A percentile compares a stretch with the other conserved stretches of the same genome.
Conservation (phyloP, 108 stramenopile genomes). For the Chaetoceros muelleri region DNA sequence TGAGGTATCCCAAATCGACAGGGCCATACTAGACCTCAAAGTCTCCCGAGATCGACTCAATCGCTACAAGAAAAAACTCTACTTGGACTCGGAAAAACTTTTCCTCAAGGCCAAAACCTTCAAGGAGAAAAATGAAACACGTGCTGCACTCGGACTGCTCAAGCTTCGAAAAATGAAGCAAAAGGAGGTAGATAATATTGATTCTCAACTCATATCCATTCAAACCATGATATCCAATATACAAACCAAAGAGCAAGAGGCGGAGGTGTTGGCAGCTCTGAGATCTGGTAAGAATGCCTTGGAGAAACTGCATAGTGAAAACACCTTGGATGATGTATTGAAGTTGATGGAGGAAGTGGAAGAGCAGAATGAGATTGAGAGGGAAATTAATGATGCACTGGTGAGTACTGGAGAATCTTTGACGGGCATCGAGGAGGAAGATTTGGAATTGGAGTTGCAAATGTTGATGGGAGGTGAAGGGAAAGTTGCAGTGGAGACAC, state of each 20-base stretch:
- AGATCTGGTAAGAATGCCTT: slow-evolving; percentile 75
- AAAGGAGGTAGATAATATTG: slow-evolving; percentile 54
- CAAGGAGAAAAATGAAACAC: slow-evolving; percentile 44
- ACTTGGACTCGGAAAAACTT: slow-evolving; percentile 46
- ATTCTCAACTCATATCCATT: slow-evolving; percentile 66
- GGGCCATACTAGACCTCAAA: slow-evolving; percentile 85
- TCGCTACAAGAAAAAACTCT: slow-evolving; percentile 55
- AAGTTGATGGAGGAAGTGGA: slow-evolving; percentile 83
- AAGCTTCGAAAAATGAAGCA: slow-evolving; percentile 66
- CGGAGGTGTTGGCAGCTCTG: slow-evolving; percentile 61
- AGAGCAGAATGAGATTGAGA: slow-evolving; percentile 75
- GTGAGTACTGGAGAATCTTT: slow-evolving; percentile 15
- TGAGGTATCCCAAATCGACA: slow-evolving; percentile 32
- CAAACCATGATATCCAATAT: slow-evolving; percentile 84
- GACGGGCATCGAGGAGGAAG: slow-evolving; percentile 12
- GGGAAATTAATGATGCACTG: slow-evolving; percentile 59
- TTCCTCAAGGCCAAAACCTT: slow-evolving; percentile 53
- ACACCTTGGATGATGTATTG: slow-evolving; percentile 82
- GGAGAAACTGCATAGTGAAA: slow-evolving; percentile 75
- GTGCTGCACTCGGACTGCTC: slow-evolving; percentile 58
- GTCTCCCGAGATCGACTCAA: slow-evolving; percentile 75
- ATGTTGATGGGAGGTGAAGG: slow-evolving; percentile 21
- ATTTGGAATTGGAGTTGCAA: slow-evolving; percentile 5
- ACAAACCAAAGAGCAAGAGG: slow-evolving; percentile 69
- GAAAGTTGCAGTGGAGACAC: slow-evolving; percentile 35